phyloP scores from a whole-genome alignment of 352 stramenopile genomes.

The Globisporangium abappressorium region DNA sequence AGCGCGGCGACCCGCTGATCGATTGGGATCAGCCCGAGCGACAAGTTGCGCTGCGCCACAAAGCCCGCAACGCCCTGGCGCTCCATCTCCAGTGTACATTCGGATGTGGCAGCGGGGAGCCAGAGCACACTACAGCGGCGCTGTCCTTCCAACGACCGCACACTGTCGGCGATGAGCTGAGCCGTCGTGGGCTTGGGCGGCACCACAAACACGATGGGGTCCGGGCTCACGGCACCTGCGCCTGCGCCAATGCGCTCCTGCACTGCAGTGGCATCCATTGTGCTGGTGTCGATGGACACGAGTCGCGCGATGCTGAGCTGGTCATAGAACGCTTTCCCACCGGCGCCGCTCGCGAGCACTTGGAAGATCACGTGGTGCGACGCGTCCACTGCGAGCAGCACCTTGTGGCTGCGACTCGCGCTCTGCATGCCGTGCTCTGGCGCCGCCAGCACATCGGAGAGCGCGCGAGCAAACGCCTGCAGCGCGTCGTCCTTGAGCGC shows the following conservation, averaged over 20 bases:
- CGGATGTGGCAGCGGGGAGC: constrained; percentile 52
- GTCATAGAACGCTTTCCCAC: constrained; percentile 65
- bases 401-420: neutral
- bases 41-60: constrained; percentile 48
- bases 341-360: constrained; percentile 59
- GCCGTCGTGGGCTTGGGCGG: constrained; percentile 45
- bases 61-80: constrained; percentile 58
- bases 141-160: constrained; percentile 29
- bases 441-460: constrained; percentile 19
- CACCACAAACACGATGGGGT: constrained; percentile 49
- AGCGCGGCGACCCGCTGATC: constrained; percentile 54
- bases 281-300: constrained; percentile 36
- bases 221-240: constrained; percentile 3
- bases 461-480: constrained; percentile 35
- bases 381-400: constrained; percentile 52
- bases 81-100: constrained; percentile 73
- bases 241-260: constrained; percentile 27
- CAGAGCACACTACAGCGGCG: constrained; percentile 51
- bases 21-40: constrained; percentile 56
- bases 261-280: constrained; percentile 26
- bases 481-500: constrained; percentile 57
- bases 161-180: constrained; percentile 45
- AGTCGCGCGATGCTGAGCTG: constrained; percentile 46
- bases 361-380: constrained; percentile 62
- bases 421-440: constrained; percentile 7